Evolutionary conservation across 1,284 basidiomycete genomes (phyloP).

Genomic region (Cutaneotrichosporon cyanovorans): DNA sequence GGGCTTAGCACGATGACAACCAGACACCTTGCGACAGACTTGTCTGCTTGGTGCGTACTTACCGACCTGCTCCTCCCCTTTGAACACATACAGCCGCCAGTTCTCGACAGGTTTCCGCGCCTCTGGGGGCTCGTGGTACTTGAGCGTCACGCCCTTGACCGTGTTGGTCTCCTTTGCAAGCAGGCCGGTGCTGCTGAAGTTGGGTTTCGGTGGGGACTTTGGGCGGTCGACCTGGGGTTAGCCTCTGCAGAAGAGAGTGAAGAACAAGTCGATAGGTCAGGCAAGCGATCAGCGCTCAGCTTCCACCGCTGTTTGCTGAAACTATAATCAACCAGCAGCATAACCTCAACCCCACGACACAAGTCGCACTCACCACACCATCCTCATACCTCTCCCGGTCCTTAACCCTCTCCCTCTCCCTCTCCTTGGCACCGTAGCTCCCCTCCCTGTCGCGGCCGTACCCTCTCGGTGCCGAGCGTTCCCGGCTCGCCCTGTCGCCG

Average conservation of each 20-base stretch:
- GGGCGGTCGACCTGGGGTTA: constrained; percentile 7
- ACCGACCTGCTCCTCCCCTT: constrained; percentile 87
- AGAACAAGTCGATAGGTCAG: not conserved
- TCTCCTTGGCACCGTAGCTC: constrained; percentile 18
- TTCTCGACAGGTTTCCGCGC: constrained; percentile 80
- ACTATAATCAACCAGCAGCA: too few species aligned
- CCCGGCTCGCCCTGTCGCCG: constrained; percentile 5
- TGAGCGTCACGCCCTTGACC: constrained; percentile 77
- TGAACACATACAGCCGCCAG: constrained; percentile 97
- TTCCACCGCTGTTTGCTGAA: not conserved
- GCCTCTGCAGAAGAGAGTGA: not conserved
- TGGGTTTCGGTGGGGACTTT: constrained; percentile 53
- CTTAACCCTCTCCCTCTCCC: constrained; percentile 34
- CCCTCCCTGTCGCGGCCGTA: constrained; percentile 5
- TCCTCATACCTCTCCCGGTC: constrained; percentile 38
- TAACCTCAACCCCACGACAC: not conserved
- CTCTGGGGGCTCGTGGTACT: constrained; percentile 98
- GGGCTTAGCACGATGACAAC: constrained; percentile 1
- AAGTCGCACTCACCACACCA: constrained; percentile 18
- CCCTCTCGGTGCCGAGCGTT: constrained; percentile 2
- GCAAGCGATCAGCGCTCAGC: not conserved
- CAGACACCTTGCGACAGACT: not conserved
- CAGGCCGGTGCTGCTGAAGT: constrained; percentile 79
- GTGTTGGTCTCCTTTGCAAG: constrained; percentile 93
- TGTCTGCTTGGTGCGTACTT: constrained; percentile 37